Conservation (phyloP, 2,329 filamentous ascomycete genomes). For the Fusarium verrucosum region DNA sequence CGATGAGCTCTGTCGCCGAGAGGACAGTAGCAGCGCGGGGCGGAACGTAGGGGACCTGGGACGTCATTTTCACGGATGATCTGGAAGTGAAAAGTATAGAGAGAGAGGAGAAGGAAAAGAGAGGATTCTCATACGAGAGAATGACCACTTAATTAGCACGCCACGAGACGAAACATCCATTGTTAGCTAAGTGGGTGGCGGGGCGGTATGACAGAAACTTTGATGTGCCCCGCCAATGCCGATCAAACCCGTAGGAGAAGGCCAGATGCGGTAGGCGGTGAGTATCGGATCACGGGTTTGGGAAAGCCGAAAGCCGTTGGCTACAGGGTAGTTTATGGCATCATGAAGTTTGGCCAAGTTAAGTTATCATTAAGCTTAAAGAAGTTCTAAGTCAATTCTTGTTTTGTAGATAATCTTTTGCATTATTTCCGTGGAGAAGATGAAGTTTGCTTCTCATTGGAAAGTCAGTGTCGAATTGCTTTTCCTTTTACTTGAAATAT, state of each 20-base stretch:
- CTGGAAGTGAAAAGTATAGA: background rate
- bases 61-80: conserved; percentile 34
- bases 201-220: conserved; percentile 29
- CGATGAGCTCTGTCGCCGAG: conserved; percentile 86
- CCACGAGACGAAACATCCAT: conserved; percentile 40
- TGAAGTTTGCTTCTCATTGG: too few relatives aligned
- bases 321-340: conserved; percentile 16
- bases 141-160: conserved; percentile 37
- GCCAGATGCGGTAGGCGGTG: conserved; percentile 21
- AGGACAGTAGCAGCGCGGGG: conserved; percentile 55
- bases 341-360: conserved; percentile 2
- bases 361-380: conserved; percentile 23
- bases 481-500: background rate
- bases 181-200: too few relatives aligned
- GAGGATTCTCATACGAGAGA: conserved; percentile 24
- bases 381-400: background rate
- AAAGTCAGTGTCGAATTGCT: too few relatives aligned
- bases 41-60: conserved; percentile 46
- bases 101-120: background rate
- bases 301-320: conserved; percentile 5
- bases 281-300: background rate
- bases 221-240: conserved; percentile 45
- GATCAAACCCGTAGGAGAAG: conserved; percentile 33
- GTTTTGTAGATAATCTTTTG: background rate
- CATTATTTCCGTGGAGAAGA: background rate